Percentiles rank a stretch among this genome's conserved stretches.
Evolutionary conservation across 2,329 filamentous ascomycete genomes (phyloP).

Genomic region (Colletotrichum australisinense): DNA sequence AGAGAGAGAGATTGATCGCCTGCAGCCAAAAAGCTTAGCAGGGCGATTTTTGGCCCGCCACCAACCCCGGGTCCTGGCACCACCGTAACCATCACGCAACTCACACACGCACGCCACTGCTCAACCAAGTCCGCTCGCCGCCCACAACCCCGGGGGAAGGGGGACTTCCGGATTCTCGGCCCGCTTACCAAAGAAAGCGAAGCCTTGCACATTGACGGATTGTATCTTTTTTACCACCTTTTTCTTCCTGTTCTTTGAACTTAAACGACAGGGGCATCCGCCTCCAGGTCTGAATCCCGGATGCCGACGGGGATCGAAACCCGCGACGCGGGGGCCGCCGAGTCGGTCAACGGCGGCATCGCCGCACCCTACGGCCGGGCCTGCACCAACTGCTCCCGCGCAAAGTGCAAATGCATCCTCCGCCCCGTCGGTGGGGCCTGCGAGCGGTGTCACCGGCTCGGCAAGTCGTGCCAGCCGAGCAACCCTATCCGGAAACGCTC

Average conservation of each 20-base stretch:
- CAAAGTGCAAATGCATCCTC: slow-evolving; percentile 58
- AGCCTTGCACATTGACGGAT: not conserved
- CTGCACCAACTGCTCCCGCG: slow-evolving; percentile 54
- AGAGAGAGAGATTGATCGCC: not conserved
- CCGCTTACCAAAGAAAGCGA: not conserved
- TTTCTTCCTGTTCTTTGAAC: no score
- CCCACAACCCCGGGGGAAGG: not conserved
- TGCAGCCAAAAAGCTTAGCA: slow-evolving; percentile 4
- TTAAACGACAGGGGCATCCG: not conserved
- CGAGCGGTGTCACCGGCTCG: slow-evolving; percentile 55
- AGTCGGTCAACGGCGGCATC: slow-evolving; percentile 20
- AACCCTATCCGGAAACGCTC: slow-evolving; percentile 45
- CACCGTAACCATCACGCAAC: not conserved
- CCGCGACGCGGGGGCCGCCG: slow-evolving; percentile 21
- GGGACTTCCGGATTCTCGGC: not conserved
- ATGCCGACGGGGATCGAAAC: slow-evolving; percentile 21
- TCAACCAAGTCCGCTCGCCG: slow-evolving; percentile 4
- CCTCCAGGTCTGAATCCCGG: slow-evolving; percentile 17
- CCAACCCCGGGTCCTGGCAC: not conserved
- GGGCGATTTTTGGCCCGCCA: no score
- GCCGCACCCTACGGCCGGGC: slow-evolving; percentile 54
- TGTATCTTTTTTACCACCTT: no score
- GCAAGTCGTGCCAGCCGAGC: slow-evolving; percentile 53
- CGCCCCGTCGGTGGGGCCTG: slow-evolving; percentile 43
- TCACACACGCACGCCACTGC: not conserved